Conservation (phyloP, 441 rosid species). For the Geranium incanum region DNA sequence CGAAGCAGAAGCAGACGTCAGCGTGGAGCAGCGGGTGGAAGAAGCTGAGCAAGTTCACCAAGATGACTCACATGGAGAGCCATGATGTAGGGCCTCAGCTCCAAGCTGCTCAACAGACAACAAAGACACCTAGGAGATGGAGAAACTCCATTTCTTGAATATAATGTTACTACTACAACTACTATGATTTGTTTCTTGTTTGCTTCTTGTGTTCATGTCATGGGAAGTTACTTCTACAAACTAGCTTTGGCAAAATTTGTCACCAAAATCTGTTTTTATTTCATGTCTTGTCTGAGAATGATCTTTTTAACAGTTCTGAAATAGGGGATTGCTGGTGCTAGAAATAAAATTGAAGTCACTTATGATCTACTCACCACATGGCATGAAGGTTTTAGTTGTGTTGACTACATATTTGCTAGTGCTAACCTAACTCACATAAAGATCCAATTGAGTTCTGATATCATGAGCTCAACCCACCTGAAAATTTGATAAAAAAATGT, state of each 20-base stretch:
- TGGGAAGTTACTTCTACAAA: not conserved
- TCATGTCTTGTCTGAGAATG: not conserved
- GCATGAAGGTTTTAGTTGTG: no score
- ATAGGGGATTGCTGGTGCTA: no score
- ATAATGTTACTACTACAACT: slow-evolving; percentile 5
- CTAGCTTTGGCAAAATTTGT: not conserved
- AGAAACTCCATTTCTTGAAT: slow-evolving; percentile 81
- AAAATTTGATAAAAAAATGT: no score
- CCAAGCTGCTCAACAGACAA: slow-evolving; percentile 42
- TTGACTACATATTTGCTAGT: no score
- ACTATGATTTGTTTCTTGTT: not conserved
- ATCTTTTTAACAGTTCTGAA: not conserved
- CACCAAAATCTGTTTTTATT: not conserved
- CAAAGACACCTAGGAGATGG: slow-evolving; percentile 86
- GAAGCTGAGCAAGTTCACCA: slow-evolving; percentile 76
- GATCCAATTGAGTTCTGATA: no score
- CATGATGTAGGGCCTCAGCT: slow-evolving; percentile 50
- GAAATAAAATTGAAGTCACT: no score
- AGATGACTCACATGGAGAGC: slow-evolving; percentile 49
- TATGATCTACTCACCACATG: no score
- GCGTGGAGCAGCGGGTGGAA: slow-evolving; percentile 91
- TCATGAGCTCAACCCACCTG: no score
- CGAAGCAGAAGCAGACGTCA: slow-evolving; percentile 60
- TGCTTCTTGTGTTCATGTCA: not conserved
- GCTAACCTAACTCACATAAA: no score